Percentiles rank a stretch among this genome's conserved stretches.
These are phyloP conservation scores for Wickerhamomyces queroliae DNA, from an alignment of 805 yeast species.

Conservation along the genomic window DNA sequence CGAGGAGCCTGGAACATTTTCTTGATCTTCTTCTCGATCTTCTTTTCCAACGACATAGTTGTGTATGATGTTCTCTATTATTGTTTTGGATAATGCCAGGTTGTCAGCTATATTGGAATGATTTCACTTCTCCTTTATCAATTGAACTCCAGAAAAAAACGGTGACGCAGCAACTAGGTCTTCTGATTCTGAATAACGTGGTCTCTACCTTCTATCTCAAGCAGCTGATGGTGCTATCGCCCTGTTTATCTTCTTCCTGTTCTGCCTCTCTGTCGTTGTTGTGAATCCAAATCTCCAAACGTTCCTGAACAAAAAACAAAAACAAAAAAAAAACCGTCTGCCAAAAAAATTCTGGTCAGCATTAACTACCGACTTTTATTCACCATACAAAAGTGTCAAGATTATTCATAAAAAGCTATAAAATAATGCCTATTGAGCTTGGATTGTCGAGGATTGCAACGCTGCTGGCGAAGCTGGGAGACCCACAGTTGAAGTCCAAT, in stretches of 20 bases:
- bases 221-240: too few relatives aligned
- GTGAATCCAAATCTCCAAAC: too few relatives aligned
- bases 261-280: too few relatives aligned
- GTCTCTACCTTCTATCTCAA: too few relatives aligned
- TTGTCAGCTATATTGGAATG: too few relatives aligned
- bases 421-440: slow-evolving; percentile 38
- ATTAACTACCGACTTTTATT: neutral
- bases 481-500: slow-evolving; percentile 60
- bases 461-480: slow-evolving; percentile 48
- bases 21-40: slow-evolving; percentile 47
- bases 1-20: slow-evolving; percentile 53
- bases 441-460: slow-evolving; percentile 47
- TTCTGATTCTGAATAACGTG: too few relatives aligned
- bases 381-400: neutral
- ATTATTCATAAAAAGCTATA: neutral
- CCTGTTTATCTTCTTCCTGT: too few relatives aligned
- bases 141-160: too few relatives aligned
- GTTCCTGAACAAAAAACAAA: too few relatives aligned
- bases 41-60: slow-evolving; percentile 37
- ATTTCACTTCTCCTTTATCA: too few relatives aligned
- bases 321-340: neutral
- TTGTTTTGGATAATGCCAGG: neutral
- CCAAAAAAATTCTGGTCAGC: neutral
- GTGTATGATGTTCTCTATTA: neutral
- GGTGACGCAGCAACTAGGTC: too few relatives aligned